Base-by-base conservation (phyloP, 1,284 basidiomycete genomes). In the Takashimella koratensis region DNA sequence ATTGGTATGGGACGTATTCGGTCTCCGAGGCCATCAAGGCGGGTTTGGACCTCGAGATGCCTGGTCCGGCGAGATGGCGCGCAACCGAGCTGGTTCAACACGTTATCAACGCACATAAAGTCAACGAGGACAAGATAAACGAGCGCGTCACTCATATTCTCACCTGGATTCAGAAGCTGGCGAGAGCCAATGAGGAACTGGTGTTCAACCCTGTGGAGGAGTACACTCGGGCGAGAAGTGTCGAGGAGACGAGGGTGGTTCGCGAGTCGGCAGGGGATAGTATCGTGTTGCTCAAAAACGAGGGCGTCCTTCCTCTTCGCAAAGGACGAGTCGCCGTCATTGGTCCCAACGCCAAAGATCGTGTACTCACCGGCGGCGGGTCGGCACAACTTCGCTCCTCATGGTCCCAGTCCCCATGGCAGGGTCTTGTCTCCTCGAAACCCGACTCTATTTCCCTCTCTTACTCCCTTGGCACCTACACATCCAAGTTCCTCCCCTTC, bases 231-330 rank as follows among this genome's bases (percentile, higher is more conserved):
- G n/a, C n/a, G n/a, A n/a, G n/a, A n/a, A n/a, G n/a, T 13, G 40
- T 43, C 41, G 48, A 53, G 2, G 54, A 51, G n/a, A 51, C 58
- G 24, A 56, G 58, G 30, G 44, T 23, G 11, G 58, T 62, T n/a
- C 51, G 62, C 19, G 30, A 47, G 36, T 44, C 57, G 24, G 60
- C 46, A 30, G 48, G 22, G n/a, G 59, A 58, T 11, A 61, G 56
- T 20, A 51, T 86, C 59, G 86, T 88, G 10, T 74, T 89, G 25
- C 76, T 89, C 53, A 86, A 86, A 75, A 88, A 89, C 64, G 60
- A 57, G 10, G 19, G 46, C 6, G 46, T 49, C 1, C 48, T 58
- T 64, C 16, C 65, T 60, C 2, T 36, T 66, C 41, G 54, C 52
- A 0, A 39, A 63, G 52, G 77, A 19, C 73, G 40, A 77, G 81